Evolutionary conservation across 2,329 filamentous ascomycete genomes (phyloP).

Genomic region (Ophiosphaerella herpotricha): DNA sequence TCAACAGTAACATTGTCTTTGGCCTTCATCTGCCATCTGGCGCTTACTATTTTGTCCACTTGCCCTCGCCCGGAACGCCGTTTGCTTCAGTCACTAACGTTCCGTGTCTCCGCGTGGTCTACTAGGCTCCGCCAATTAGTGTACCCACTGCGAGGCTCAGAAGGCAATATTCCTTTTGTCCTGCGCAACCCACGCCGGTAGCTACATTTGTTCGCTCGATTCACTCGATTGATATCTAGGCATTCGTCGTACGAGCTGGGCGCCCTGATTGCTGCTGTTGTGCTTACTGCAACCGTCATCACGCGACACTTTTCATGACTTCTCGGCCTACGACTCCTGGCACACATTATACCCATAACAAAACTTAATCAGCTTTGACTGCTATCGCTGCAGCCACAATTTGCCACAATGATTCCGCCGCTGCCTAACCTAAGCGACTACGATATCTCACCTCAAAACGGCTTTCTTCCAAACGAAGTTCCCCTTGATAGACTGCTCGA

Average conservation of each 20-base stretch:
- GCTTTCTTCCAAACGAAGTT: conserved; percentile 82
- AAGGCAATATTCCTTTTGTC: conserved; percentile 15
- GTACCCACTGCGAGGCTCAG: conserved; percentile 11
- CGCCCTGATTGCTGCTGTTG: background rate
- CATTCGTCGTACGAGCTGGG: background rate
- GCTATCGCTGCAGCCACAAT: background rate
- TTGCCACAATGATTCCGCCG: conserved; percentile 46
- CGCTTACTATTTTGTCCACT: conserved; percentile 1
- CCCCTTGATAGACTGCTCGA: conserved; percentile 83
- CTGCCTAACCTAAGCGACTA: conserved; percentile 69
- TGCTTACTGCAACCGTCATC: background rate
- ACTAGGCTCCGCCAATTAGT: conserved; percentile 10
- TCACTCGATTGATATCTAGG: too few relatives aligned
- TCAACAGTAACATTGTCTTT: background rate
- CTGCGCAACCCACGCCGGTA: conserved; percentile 5
- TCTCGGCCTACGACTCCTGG: background rate
- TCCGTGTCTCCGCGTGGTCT: conserved; percentile 11
- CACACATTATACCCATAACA: background rate
- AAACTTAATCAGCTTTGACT: too few relatives aligned
- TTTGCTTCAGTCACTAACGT: conserved; percentile 3
- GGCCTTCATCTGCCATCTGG: background rate
- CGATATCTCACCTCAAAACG: conserved; percentile 76
- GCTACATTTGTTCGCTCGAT: too few relatives aligned
- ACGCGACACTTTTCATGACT: conserved; percentile 2
- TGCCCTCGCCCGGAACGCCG: conserved; percentile 1